Conservation (phyloP, 306 rosid species). For the Adenanthera pavonina region DNA sequence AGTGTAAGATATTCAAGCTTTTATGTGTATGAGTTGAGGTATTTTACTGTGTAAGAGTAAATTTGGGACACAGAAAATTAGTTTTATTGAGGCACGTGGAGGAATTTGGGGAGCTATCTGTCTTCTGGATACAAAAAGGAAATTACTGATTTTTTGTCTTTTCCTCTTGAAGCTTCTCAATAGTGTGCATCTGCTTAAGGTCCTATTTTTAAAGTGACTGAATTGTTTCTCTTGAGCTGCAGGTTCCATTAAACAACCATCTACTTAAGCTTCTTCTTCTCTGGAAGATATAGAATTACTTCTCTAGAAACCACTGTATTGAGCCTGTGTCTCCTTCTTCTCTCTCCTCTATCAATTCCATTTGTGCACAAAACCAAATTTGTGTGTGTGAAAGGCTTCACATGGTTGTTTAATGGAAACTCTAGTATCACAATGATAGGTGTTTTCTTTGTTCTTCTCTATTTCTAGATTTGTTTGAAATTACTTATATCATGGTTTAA, state of each 20-base stretch:
- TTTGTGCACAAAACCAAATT: background rate
- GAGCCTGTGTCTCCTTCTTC: background rate
- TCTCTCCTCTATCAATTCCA: background rate
- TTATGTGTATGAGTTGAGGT: background rate
- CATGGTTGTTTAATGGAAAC: background rate
- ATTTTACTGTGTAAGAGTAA: background rate
- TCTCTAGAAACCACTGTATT: background rate
- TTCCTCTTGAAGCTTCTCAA: conserved; percentile 5
- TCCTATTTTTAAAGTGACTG: background rate
- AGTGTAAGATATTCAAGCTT: background rate
- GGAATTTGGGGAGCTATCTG: background rate
- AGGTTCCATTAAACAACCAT: background rate
- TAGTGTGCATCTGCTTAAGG: background rate
- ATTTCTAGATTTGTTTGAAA: background rate
- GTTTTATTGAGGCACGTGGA: background rate
- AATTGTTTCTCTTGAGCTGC: background rate
- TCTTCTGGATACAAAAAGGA: background rate
- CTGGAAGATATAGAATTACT: background rate
- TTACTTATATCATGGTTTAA: background rate
- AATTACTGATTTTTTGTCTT: background rate
- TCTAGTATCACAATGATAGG: background rate
- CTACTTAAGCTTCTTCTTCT: background rate
- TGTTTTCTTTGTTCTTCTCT: background rate
- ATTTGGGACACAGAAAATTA: background rate
- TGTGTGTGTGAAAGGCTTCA: background rate